Evolutionary conservation across 2,329 filamentous ascomycete genomes (phyloP).

Genomic region (Fusarium odoratissimum): DNA sequence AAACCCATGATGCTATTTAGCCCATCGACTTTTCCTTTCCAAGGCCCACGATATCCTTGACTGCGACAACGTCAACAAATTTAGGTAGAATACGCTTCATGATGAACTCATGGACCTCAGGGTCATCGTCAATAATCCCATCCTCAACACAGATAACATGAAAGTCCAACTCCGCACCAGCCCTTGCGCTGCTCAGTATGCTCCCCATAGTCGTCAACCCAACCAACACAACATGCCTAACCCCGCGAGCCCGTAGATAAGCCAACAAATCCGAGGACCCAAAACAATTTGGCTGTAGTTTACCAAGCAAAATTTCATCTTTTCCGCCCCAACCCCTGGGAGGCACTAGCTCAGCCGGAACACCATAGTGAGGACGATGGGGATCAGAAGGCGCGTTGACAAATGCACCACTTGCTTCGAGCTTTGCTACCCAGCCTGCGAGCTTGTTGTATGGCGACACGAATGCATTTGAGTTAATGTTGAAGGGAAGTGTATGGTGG

Average conservation of each 20-base stretch:
- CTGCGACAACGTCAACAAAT: neutral
- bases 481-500: neutral
- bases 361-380: neutral
- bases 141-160: neutral
- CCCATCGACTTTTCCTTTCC: neutral
- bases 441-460: neutral
- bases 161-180: neutral
- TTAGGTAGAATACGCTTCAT: neutral
- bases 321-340: neutral
- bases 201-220: neutral
- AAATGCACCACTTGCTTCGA: neutral
- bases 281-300: neutral
- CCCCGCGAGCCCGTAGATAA: neutral
- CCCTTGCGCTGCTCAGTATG: neutral
- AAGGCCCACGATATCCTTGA: neutral
- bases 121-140: neutral
- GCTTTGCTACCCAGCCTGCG: neutral
- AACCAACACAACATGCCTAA: neutral
- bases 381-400: neutral
- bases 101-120: neutral
- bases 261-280: neutral
- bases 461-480: neutral
- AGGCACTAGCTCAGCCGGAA: neutral
- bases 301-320: neutral
- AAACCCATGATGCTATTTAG: rapidly evolving